These are phyloP conservation scores for Xerocomus nothofagi DNA, from an alignment of 1,284 basidiomycete genomes.

Conservation along the genomic window DNA sequence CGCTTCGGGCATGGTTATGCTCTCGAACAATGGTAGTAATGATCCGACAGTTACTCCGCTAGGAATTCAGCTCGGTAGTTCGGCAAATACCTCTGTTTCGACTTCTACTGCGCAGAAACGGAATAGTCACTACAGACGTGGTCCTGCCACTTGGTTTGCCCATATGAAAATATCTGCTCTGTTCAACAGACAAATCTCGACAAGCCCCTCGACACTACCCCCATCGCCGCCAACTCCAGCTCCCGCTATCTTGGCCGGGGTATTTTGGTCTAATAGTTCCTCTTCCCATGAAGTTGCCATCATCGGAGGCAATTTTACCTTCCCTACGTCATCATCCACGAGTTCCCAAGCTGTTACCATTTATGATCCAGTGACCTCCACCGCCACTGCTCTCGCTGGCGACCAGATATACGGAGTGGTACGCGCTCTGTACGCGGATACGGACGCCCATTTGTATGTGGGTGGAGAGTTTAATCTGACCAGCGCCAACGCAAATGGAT, in stretches of 20 bases:
- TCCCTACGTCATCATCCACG: constrained; percentile 45
- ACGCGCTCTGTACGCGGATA: constrained; percentile 65
- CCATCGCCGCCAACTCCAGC: constrained; percentile 55
- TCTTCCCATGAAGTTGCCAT: constrained; percentile 68
- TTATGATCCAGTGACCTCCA: constrained; percentile 60
- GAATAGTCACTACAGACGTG: constrained; percentile 37
- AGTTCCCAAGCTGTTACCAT: constrained; percentile 67
- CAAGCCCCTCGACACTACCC: constrained; percentile 52
- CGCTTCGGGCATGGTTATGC: constrained; percentile 68
- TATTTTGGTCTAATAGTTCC: constrained; percentile 86
- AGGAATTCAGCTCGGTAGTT: constrained; percentile 49
- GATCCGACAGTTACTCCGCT: constrained; percentile 61
- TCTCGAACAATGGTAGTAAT: constrained; percentile 56
- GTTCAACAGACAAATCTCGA: constrained; percentile 53
- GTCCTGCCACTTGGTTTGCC: constrained; percentile 50
- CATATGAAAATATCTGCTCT: constrained; percentile 47
- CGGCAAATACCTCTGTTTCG: constrained; percentile 30
- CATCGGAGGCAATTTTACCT: constrained; percentile 90
- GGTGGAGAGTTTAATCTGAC: constrained; percentile 77
- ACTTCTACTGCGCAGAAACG: constrained; percentile 38
- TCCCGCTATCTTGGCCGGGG: constrained; percentile 83
- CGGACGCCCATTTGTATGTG: constrained; percentile 65
- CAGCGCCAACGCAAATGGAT: constrained; percentile 56
- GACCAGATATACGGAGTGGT: constrained; percentile 71
- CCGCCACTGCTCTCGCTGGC: constrained; percentile 60